Evolutionary conservation across 768 basidiomycete species (phyloP).

Genomic region (Lyophyllum shimeji): DNA sequence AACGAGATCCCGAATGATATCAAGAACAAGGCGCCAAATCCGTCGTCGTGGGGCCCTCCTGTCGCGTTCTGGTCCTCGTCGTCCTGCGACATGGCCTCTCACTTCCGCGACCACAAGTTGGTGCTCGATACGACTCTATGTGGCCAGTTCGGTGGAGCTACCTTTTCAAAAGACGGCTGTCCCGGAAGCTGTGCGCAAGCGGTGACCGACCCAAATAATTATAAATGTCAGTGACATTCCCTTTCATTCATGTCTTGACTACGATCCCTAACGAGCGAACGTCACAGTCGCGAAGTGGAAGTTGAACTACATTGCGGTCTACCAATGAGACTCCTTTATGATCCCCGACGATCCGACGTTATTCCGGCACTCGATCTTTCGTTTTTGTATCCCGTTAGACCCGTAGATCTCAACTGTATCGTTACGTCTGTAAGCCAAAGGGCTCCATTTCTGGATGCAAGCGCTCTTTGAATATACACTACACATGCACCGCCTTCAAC

Average conservation of each 20-base stretch:
- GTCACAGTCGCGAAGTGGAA: constrained; percentile 52
- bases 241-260: not conserved
- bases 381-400: too few species aligned
- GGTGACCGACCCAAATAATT: constrained; percentile 59
- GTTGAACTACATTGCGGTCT: constrained; percentile 49
- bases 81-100: constrained; percentile 45
- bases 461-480: too few species aligned
- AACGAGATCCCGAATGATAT: constrained; percentile 54
- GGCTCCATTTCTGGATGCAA: too few species aligned
- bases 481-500: not conserved
- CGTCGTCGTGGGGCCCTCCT: constrained; percentile 51
- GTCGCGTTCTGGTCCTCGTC: constrained; percentile 49
- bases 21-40: constrained; percentile 40
- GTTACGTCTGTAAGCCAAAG: too few species aligned
- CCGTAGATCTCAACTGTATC: too few species aligned
- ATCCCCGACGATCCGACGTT: too few species aligned
- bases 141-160: constrained; percentile 43
- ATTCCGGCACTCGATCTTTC: too few species aligned
- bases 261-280: not conserved
- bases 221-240: constrained; percentile 32
- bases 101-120: constrained; percentile 54
- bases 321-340: constrained; percentile 1
- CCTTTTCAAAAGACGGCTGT: constrained; percentile 36
- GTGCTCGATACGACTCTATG: constrained; percentile 49
- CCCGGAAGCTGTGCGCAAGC: constrained; percentile 45